Evolutionary conservation across 371 early-diverging fungal genomes (phyloP).

Genomic region (Syncephalastrum monosporum): DNA sequence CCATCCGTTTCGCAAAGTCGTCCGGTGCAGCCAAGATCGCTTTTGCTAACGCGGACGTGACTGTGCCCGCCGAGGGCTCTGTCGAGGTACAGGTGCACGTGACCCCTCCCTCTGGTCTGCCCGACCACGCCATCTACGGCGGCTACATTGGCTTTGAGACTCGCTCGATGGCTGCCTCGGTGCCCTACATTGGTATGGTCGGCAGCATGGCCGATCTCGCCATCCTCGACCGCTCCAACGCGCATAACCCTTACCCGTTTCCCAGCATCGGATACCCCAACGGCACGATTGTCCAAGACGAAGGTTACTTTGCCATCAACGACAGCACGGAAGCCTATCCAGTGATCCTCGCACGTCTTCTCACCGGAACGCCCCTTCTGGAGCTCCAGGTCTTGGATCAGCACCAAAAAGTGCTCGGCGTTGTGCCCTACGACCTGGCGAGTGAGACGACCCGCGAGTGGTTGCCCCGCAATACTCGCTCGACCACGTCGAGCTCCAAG

Average conservation of each 20-base stretch:
- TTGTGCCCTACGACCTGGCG: conserved; percentile 8
- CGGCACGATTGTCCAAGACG: neutral
- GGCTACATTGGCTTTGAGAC: conserved; percentile 31
- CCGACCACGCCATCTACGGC: conserved; percentile 34
- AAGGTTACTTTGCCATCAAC: too few relatives aligned
- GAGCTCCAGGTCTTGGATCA: conserved; percentile 9
- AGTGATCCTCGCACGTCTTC: conserved; percentile 5
- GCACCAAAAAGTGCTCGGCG: conserved; percentile 6
- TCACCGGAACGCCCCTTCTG: conserved; percentile 11
- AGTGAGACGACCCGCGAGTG: conserved; percentile 4
- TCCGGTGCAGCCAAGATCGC: neutral
- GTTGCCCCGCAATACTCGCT: conserved; percentile 11
- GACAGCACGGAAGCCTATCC: conserved; percentile 3
- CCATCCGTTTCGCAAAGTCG: conserved; percentile 1
- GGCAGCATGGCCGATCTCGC: conserved; percentile 49
- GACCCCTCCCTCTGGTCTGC: neutral
- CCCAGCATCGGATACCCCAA: conserved; percentile 11
- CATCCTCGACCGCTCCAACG: conserved; percentile 28
- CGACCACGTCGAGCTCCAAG: neutral
- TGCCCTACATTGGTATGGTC: conserved; percentile 60
- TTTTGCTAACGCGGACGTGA: neutral
- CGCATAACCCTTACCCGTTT: conserved; percentile 5
- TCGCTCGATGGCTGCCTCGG: conserved; percentile 4
- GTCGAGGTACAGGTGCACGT: conserved; percentile 1
- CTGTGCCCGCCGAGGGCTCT: conserved; percentile 7